Conservation (phyloP, 2,329 filamentous ascomycete genomes). For the Claviceps quebecensis region DNA sequence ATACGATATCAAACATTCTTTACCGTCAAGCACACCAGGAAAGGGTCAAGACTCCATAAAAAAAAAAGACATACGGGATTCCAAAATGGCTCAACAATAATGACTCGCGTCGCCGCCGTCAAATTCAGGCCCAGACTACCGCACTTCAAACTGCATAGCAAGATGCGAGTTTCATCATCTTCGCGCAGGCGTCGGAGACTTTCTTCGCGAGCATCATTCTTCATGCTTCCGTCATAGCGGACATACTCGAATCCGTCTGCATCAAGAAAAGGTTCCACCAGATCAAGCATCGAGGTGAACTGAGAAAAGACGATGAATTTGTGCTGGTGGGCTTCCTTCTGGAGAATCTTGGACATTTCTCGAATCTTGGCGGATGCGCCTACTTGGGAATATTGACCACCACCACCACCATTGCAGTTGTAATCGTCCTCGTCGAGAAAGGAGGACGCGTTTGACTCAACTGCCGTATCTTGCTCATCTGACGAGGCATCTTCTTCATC, state of each 20-base stretch:
- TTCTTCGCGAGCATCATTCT: slow-evolving; percentile 81
- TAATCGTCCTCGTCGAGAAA: slow-evolving; percentile 17
- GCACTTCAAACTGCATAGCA: slow-evolving; percentile 89
- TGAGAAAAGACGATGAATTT: slow-evolving; percentile 99
- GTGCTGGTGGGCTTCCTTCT: slow-evolving; percentile 63
- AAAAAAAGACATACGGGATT: slow-evolving; percentile 53
- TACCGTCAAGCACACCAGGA: not conserved
- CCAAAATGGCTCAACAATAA: slow-evolving; percentile 97
- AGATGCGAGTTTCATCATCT: slow-evolving; percentile 60
- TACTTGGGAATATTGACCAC: slow-evolving; percentile 22
- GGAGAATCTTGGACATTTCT: slow-evolving; percentile 67
- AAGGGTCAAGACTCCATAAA: slow-evolving; percentile 15
- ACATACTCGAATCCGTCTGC: slow-evolving; percentile 63
- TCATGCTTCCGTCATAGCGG: slow-evolving; percentile 91
- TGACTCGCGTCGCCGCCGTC: slow-evolving; percentile 81
- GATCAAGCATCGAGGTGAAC: slow-evolving; percentile 95
- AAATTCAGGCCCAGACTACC: slow-evolving; percentile 87
- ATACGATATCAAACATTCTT: too few species aligned
- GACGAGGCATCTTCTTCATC: slow-evolving; percentile 12
- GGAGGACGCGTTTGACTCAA: slow-evolving; percentile 21
- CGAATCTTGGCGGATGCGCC: slow-evolving; percentile 81
- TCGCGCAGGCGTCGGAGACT: slow-evolving; percentile 65
- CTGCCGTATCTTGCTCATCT: slow-evolving; percentile 25
- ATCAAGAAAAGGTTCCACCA: slow-evolving; percentile 81
- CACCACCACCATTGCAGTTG: slow-evolving; percentile 21